phyloP scores from a whole-genome alignment of 2,329 filamentous ascomycete genomes.

The Colletotrichum neosansevieriae region DNA sequence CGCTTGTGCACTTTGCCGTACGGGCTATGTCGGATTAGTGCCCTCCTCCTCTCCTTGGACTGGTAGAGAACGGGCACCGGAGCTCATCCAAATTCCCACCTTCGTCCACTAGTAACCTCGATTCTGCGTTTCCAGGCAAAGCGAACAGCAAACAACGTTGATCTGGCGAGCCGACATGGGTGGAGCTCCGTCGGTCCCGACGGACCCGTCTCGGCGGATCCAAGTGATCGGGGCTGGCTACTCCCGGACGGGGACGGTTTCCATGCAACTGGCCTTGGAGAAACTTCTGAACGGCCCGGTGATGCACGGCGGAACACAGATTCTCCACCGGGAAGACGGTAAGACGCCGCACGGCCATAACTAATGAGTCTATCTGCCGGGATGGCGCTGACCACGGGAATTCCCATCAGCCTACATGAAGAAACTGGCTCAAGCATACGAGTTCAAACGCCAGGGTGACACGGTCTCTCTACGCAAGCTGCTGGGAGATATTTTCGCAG shows the following conservation, averaged over 20 bases:
- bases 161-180: slow-evolving; percentile 41
- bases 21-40: too few relatives aligned
- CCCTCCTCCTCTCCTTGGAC: too few relatives aligned
- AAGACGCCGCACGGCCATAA: background rate
- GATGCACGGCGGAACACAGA: slow-evolving; percentile 60
- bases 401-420: background rate
- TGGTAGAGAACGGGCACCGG: too few relatives aligned
- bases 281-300: slow-evolving; percentile 61
- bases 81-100: too few relatives aligned
- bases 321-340: slow-evolving; percentile 52
- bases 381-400: background rate
- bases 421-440: slow-evolving; percentile 13
- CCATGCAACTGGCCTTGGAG: slow-evolving; percentile 60
- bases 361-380: background rate
- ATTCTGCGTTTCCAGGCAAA: too few relatives aligned
- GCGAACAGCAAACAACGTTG: too few relatives aligned
- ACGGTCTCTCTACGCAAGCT: slow-evolving; percentile 46
- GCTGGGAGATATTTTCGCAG: slow-evolving; percentile 52
- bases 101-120: too few relatives aligned
- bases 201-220: slow-evolving; percentile 48
- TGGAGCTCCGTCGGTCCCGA: slow-evolving; percentile 48
- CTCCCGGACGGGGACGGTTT: slow-evolving; percentile 63
- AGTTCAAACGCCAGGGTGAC: slow-evolving; percentile 37
- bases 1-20: too few relatives aligned
- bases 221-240: slow-evolving; percentile 58